Conservation (phyloP, 805 yeast species). For the Starmera dryadoides region DNA sequence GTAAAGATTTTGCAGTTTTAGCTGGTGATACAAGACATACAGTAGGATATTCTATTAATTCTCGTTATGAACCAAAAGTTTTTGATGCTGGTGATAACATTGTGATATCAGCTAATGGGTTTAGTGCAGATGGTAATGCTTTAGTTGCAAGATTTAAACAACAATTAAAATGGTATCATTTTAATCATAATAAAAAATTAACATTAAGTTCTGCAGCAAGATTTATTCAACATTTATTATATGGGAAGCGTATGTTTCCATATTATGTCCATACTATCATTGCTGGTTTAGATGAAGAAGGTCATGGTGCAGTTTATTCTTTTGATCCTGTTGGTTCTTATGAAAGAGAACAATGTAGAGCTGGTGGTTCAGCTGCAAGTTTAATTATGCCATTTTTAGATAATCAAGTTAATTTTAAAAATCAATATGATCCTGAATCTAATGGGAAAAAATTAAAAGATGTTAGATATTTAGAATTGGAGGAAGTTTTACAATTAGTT, state of each 20-base stretch:
- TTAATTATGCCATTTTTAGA: constrained; percentile 96
- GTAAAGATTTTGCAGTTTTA: constrained; percentile 91
- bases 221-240: constrained; percentile 79
- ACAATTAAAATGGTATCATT: constrained; percentile 83
- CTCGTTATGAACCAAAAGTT: constrained; percentile 88
- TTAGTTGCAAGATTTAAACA: constrained; percentile 65
- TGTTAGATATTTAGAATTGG: constrained; percentile 59
- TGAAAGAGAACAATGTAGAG: constrained; percentile 95
- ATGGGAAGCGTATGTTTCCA: constrained; percentile 93
- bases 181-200: constrained; percentile 72
- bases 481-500: constrained; percentile 81
- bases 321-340: constrained; percentile 98
- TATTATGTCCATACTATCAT: constrained; percentile 92
- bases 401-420: constrained; percentile 93
- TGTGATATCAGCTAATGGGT: constrained; percentile 89
- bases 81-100: constrained; percentile 84
- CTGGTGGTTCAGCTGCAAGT: constrained; percentile 96
- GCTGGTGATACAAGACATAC: constrained; percentile 99
- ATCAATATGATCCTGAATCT: constrained; percentile 78
- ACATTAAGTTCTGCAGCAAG: constrained; percentile 76
- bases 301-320: constrained; percentile 91
- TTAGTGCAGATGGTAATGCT: constrained; percentile 91
- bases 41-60: constrained; percentile 86
- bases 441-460: constrained; percentile 60
- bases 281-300: constrained; percentile 83